Conservation (phyloP, 306 rosid genomes). For the Alnus glutinosa region DNA sequence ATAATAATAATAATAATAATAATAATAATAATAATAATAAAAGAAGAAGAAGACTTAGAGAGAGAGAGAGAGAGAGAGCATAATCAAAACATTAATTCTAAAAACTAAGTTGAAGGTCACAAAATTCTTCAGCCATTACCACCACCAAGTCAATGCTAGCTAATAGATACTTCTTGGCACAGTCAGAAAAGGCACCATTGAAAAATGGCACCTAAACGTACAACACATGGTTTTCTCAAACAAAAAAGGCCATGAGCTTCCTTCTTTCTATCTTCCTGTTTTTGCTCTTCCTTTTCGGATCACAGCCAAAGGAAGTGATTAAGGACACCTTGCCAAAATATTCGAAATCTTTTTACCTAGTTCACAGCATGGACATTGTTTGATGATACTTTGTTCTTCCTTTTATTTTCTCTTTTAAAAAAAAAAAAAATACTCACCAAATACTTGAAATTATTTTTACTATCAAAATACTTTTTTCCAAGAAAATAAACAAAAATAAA, state of each 20-base stretch:
- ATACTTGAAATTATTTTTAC: too few relatives aligned
- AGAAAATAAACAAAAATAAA: too few relatives aligned
- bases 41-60: neutral
- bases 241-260: slow-evolving; percentile 14
- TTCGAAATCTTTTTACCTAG: slow-evolving; percentile 15
- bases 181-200: neutral
- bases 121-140: neutral
- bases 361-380: slow-evolving; percentile 10
- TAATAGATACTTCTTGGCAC: neutral
- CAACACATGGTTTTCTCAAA: slow-evolving; percentile 1
- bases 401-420: too few relatives aligned
- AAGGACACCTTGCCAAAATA: slow-evolving; percentile 18
- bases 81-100: neutral
- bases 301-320: slow-evolving; percentile 19
- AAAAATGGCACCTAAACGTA: slow-evolving; percentile 3
- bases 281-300: neutral
- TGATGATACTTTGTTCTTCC: too few relatives aligned
- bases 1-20: neutral
- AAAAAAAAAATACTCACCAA: too few relatives aligned
- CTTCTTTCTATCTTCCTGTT: neutral
- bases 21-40: neutral
- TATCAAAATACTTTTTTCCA: too few relatives aligned
- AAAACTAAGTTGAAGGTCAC: neutral
- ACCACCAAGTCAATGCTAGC: neutral
- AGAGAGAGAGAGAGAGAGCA: neutral